phyloP scores from a whole-genome alignment of 768 basidiomycete species.

The Chalciporus piperatus region DNA sequence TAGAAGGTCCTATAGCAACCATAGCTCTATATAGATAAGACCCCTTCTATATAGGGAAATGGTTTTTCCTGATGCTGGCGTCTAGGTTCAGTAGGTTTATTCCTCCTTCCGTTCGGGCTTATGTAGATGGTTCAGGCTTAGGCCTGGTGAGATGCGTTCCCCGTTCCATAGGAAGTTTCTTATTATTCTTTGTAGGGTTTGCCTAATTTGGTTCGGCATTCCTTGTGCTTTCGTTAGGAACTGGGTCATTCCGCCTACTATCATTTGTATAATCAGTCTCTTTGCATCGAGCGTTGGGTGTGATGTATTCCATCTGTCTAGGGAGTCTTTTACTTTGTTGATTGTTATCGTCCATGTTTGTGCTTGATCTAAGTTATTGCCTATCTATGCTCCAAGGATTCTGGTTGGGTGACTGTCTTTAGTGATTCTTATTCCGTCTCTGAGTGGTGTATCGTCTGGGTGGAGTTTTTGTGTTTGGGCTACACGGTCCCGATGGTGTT shows the following conservation, averaged over 20 bases:
- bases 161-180: no score
- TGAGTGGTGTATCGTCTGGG: background rate
- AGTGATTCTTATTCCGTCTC: background rate
- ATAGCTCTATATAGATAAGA: no score
- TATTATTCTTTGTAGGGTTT: no score
- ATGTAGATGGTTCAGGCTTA: no score
- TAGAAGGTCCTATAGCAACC: no score
- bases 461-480: background rate
- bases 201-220: no score
- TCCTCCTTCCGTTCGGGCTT: no score
- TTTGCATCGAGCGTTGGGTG: conserved; percentile 18
- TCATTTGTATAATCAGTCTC: conserved; percentile 17
- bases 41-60: no score
- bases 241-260: conserved; percentile 21
- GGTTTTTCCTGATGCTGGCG: no score
- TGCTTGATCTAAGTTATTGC: conserved; percentile 14
- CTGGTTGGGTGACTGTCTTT: conserved; percentile 12
- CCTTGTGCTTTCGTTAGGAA: conserved; percentile 30
- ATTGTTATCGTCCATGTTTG: conserved; percentile 15
- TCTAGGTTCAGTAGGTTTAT: no score
- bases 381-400: conserved; percentile 21
- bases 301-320: conserved; percentile 7
- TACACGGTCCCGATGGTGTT: background rate
- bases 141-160: no score
- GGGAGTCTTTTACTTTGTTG: conserved; percentile 14